Evolutionary conservation across 345 rosid genomes (phyloP).

Genomic region (Turritis glabra): DNA sequence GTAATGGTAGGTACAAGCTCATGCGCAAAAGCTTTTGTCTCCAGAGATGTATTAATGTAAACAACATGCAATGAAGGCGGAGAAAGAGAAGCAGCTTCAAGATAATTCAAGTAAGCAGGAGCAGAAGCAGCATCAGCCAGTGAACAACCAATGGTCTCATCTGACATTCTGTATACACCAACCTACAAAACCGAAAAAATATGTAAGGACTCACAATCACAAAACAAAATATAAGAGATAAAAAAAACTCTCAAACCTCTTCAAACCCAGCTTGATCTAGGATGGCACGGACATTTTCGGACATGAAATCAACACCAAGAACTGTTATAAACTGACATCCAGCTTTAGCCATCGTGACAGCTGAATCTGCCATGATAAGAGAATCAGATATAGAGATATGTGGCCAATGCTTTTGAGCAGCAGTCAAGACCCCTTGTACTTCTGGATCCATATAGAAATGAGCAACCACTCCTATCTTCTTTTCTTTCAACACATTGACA

Average conservation of each 20-base stretch:
- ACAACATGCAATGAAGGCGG: slow-evolving; percentile 82
- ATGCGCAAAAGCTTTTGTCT: slow-evolving; percentile 94
- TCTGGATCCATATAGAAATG: slow-evolving; percentile 99
- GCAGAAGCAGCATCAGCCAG: slow-evolving; percentile 95
- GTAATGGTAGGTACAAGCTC: slow-evolving; percentile 98
- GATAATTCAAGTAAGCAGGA: slow-evolving; percentile 81
- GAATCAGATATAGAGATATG: slow-evolving; percentile 93
- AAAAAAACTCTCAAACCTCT: slow-evolving; percentile 47
- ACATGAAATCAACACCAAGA: slow-evolving; percentile 98
- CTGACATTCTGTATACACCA: slow-evolving; percentile 92
- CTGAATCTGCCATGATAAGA: slow-evolving; percentile 94
- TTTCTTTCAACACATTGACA: slow-evolving; percentile 69
- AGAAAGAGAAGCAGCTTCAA: slow-evolving; percentile 62
- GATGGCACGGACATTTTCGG: slow-evolving; percentile 93
- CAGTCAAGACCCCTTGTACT: slow-evolving; percentile 95
- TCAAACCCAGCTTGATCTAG: slow-evolving; percentile 92
- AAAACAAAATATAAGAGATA: background rate
- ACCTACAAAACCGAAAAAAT: slow-evolving; percentile 50
- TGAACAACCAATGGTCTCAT: slow-evolving; percentile 90
- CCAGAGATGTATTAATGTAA: slow-evolving; percentile 91
- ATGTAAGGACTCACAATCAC: background rate
- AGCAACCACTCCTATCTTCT: slow-evolving; percentile 89
- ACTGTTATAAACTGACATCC: slow-evolving; percentile 90
- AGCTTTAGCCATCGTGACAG: slow-evolving; percentile 89
- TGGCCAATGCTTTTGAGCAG: slow-evolving; percentile 92